Base-by-base conservation (phyloP, 1,284 basidiomycete genomes). In the Papiliotrema terrestris region DNA sequence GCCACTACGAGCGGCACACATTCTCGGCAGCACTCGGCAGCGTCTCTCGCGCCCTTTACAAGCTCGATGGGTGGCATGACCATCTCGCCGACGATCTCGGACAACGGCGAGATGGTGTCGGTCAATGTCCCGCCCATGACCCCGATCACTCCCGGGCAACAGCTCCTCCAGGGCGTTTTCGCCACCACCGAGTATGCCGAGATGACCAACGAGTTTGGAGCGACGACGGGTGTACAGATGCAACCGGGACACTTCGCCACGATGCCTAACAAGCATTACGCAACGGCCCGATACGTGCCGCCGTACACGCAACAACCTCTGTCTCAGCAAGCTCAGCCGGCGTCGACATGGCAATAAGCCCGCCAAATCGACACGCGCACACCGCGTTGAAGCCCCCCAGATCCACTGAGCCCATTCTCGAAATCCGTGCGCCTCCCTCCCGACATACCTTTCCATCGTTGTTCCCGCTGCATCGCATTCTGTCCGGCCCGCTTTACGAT, bases 51-150 rank as follows among this genome's bases (percentile, higher is more conserved):
- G 2, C 66, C 65, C 2, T 70, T 70, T 55, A 68, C 58, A 22
- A 50, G 41, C 22, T 70, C 61, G 0, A 51, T 70, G 54, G 61
- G 62, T 2, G 62, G 61, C 19, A 71, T 71, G 67, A 62, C 67
- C 19, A 65, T 71, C 50, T 73, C 71, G n/a, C 71, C 69, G 1
- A 56, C 63, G 45, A 57, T 63, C 29, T 63, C 67, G 4, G 67
- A 69, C 13, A 39, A 43, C 13, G 61, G 61, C 1, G 62, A 59
- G 26, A 41, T 54, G 2, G 49, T 54, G 49, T 45, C 38, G 15
- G 51, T 55, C 49, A 52, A 51, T n/a, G 55, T 62, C 19, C 66
- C 59, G 2, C 68, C 59, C 43, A 52, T 61, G 19, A 67, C 65
- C 11, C 68, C 68, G 15, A 45, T 52, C 19, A 52, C 51, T 4